Conservation (phyloP, 2,329 filamentous ascomycete genomes). For the Ascosphaera apis region DNA sequence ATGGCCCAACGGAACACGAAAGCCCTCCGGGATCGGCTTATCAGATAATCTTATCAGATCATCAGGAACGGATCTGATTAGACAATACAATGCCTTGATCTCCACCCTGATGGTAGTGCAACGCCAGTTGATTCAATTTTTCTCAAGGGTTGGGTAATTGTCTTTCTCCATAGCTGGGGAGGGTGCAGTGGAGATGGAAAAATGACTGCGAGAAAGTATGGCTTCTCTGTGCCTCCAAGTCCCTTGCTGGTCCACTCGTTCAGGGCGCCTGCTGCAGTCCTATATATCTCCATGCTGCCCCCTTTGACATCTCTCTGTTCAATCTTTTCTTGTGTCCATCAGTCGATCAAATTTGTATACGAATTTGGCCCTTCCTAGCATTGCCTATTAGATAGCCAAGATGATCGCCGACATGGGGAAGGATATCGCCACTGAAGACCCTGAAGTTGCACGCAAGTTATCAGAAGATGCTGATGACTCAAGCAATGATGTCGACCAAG, state of each 20-base stretch:
- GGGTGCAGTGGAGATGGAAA: neutral
- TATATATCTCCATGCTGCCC: neutral
- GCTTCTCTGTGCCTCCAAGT: neutral
- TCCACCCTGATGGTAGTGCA: neutral
- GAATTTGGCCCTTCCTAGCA: neutral
- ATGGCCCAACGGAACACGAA: neutral
- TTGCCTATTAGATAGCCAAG: neutral
- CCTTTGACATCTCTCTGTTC: neutral
- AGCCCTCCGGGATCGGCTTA: neutral
- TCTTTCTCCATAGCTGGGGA: neutral
- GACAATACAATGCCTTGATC: neutral
- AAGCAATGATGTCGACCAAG: neutral
- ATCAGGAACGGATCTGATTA: neutral
- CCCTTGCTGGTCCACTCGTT: neutral
- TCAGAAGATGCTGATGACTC: neutral
- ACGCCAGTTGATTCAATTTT: conserved; percentile 1
- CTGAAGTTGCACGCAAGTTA: neutral
- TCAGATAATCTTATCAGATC: conserved; percentile 1
- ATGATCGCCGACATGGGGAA: conserved; percentile 7
- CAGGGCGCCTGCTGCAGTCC: neutral
- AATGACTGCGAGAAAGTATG: neutral
- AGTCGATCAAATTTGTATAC: neutral
- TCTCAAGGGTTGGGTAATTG: neutral
- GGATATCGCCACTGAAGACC: conserved; percentile 13
- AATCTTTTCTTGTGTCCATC: neutral